These are phyloP conservation scores for Streptanthus diversifolius DNA, from an alignment of 345 rosid species.

Conservation along the genomic window DNA sequence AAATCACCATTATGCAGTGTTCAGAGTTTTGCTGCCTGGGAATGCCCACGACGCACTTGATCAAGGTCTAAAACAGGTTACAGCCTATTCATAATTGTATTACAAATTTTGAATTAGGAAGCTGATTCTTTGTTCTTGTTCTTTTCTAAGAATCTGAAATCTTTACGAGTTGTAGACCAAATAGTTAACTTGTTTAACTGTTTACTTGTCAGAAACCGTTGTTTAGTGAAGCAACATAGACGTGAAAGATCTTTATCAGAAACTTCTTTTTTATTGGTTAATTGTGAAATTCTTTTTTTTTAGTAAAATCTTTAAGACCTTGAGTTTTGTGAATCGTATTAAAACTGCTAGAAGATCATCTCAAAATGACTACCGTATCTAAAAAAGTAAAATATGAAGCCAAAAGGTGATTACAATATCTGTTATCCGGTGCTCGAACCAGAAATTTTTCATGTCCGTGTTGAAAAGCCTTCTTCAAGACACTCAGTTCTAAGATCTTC, in stretches of 20 bases:
- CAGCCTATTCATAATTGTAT: background rate
- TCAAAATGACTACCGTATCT: background rate
- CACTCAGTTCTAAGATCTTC: conserved; percentile 67
- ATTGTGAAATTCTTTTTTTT: background rate
- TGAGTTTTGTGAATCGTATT: background rate
- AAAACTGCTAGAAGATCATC: background rate
- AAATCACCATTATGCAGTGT: conserved; percentile 92
- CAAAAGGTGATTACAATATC: background rate
- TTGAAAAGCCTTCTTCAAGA: conserved; percentile 64
- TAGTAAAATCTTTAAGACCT: background rate
- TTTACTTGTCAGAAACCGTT: background rate
- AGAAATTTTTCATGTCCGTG: conserved; percentile 22
- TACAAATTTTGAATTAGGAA: background rate
- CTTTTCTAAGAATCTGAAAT: background rate
- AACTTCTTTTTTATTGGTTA: background rate
- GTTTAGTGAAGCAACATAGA: background rate
- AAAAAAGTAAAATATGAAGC: background rate
- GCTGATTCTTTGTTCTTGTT: background rate
- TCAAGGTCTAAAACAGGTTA: background rate
- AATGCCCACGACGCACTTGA: background rate
- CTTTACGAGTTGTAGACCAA: conserved; percentile 1
- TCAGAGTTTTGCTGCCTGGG: conserved; percentile 57
- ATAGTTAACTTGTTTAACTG: background rate
- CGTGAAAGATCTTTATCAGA: background rate
- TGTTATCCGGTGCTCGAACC: background rate